Base-by-base conservation (phyloP, 257 asterid species). In the Solanum gandarillasii region DNA sequence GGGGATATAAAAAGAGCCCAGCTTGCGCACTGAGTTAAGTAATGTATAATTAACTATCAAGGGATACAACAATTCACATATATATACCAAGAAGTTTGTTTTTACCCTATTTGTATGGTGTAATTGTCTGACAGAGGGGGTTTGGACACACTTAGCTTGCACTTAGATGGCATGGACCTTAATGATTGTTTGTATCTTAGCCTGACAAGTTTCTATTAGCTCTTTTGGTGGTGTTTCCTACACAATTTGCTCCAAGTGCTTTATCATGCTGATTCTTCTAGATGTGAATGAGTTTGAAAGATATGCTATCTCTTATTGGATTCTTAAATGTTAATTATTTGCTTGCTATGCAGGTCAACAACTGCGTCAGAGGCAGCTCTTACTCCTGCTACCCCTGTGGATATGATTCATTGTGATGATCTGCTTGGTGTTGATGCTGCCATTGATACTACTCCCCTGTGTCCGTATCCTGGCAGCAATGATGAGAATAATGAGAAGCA, bases 361-460 rank as follows among this genome's bases (percentile, higher is more conserved):
- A 94, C 98, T 79, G 93, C 88, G 62, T 94, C 98, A 7, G 99
- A 92, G 91, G 89, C 97, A 62, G 95, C 74, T 70, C 87, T 91
- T 92, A 96, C 97, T 85, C 91, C 94, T 65, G 94, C 91, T 81
- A 89, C 91, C 86, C 94, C 95, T 83, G 87, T 92, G 90, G 98
- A 96, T 91, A 81, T 90, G 75, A 93, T 96, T 90, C 93, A 91
- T 85, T 90, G 94, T 35, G 95, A 95, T 83, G 97, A 92, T 88
- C 95, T 93, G 21, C 87, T 93, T 90, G 94, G 93, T 52, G 86
- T 92, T 87, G 96, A 92, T 67, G 94, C 91, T 86, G 92, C 98
- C 87, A 79, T 94, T 71, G 97, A 90, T 88, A 89, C 90, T 25
- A 87, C 93, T 23, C 91, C 95, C 5, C 88, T 92, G 46, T 92